Conservation (phyloP, 345 rosid genomes). For the Melastoma malabathricum region DNA sequence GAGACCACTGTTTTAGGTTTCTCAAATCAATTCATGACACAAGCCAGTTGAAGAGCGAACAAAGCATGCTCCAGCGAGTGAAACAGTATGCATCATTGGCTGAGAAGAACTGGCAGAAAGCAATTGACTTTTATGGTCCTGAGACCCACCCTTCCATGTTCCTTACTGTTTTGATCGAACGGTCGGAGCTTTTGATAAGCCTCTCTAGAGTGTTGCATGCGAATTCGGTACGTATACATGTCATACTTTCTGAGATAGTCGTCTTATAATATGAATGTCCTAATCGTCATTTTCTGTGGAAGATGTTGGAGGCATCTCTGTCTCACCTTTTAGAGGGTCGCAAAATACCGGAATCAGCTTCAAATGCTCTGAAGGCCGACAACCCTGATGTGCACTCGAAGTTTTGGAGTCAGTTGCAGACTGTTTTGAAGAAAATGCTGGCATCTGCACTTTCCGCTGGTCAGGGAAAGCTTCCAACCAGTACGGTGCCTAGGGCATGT, state of each 20-base stretch:
- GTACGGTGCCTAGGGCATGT: slow-evolving; percentile 19
- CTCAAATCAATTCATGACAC: slow-evolving; percentile 30
- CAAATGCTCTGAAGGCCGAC: slow-evolving; percentile 23
- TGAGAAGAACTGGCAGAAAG: slow-evolving; percentile 76
- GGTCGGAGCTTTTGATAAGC: slow-evolving; percentile 45
- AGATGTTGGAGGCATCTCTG: slow-evolving; percentile 76
- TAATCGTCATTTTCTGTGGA: slow-evolving; percentile 4
- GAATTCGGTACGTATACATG: slow-evolving; percentile 31
- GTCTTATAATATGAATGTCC: background rate
- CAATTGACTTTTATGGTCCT: slow-evolving; percentile 65
- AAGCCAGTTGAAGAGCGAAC: slow-evolving; percentile 35
- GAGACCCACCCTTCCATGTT: slow-evolving; percentile 64
- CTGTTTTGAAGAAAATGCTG: slow-evolving; percentile 55
- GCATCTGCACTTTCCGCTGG: slow-evolving; percentile 24
- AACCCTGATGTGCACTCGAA: slow-evolving; percentile 33
- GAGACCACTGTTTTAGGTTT: slow-evolving; percentile 61
- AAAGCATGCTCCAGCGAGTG: slow-evolving; percentile 36
- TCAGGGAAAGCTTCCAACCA: slow-evolving; percentile 16
- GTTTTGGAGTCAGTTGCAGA: slow-evolving; percentile 69
- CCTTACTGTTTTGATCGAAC: slow-evolving; percentile 56
- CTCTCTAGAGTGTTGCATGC: slow-evolving; percentile 44
- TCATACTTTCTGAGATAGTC: background rate
- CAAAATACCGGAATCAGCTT: slow-evolving; percentile 17
- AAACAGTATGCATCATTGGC: slow-evolving; percentile 80
- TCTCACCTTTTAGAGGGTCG: slow-evolving; percentile 61